Evolutionary conservation across 164 flowering plant species (phyloP).

Genomic region (Magnolia kwangsiensis): DNA sequence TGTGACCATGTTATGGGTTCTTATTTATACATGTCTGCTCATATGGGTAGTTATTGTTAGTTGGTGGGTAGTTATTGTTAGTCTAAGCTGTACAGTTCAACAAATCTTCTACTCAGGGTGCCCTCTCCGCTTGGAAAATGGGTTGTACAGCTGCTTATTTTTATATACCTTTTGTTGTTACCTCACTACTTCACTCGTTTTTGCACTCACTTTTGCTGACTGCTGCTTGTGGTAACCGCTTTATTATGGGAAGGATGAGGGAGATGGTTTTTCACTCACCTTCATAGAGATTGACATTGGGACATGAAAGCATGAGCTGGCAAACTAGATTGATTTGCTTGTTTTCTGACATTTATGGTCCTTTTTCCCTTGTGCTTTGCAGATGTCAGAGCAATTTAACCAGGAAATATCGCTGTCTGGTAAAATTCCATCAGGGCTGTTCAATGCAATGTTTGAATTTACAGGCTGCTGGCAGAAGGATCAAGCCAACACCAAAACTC

Average conservation of each 20-base stretch:
- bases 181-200: too few relatives aligned
- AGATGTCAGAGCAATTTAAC: constrained; percentile 98
- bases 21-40: neutral
- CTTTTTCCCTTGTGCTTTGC: constrained; percentile 2
- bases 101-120: neutral
- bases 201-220: neutral
- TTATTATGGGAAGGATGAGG: neutral
- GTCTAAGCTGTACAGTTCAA: neutral
- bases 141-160: too few relatives aligned
- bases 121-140: neutral
- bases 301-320: neutral
- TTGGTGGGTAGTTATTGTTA: too few relatives aligned
- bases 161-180: too few relatives aligned
- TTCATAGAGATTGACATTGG: neutral
- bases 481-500: constrained; percentile 84
- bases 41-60: neutral
- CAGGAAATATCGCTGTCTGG: constrained; percentile 84
- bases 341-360: neutral
- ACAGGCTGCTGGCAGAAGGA: constrained; percentile 94
- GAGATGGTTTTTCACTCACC: neutral
- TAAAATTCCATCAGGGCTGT: constrained; percentile 88
- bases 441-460: constrained; percentile 86
- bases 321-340: neutral
- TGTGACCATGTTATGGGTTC: neutral
- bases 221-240: neutral